Evolutionary conservation across 768 basidiomycete genomes (phyloP), one percentile per base, ranked within the genome.

Genomic region (Crepidotus variabilis): DNA sequence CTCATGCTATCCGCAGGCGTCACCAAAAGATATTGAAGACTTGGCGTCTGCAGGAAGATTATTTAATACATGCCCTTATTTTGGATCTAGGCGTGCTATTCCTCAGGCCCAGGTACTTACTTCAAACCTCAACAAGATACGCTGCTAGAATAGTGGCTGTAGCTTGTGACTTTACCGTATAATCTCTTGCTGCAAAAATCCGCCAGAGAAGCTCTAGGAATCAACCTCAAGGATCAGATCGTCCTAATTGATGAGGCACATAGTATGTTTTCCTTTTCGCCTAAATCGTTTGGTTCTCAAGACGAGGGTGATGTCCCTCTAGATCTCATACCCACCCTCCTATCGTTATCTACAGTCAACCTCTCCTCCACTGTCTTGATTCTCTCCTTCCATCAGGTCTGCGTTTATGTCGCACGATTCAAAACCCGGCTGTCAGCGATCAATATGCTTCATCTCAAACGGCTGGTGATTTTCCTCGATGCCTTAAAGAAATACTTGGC

Each of bases 221-320:
- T 99, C 56, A 83, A 92, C 65, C 74, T 97, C 47, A 88, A 80
- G 10, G 82, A 87, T 63, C 93, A 97, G 63, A 77, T 98, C 16
- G 83, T 99, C 28, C 79, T 98, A 21, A 85, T 99, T 53, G 96
- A 99, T 65, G 96, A 99, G 74, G 96, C 96, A 0, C 96, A 99
- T 70, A 98, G 93, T 94, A 63, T 56, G 91, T 75, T 21, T 22
- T 46, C 52, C 14, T 2, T 35, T 14, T n/a, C 34, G 28, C 36
- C 21, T 36, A 34, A n/a, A 24, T 6, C 14, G 4, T 28, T 4
- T 50, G 10, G 23, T 16, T 48, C 11, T 5, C 18, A n/a, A 53
- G 57, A 16, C 33, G 24, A 4, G 28, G 8, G 4, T 8, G 3
- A 4, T 21, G 53, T 0, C 18, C 46, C 45, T 36, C 3, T 56